Evolutionary conservation across 2,329 filamentous ascomycete genomes (phyloP).

Genomic region (Myriosclerotinia curreyana): DNA sequence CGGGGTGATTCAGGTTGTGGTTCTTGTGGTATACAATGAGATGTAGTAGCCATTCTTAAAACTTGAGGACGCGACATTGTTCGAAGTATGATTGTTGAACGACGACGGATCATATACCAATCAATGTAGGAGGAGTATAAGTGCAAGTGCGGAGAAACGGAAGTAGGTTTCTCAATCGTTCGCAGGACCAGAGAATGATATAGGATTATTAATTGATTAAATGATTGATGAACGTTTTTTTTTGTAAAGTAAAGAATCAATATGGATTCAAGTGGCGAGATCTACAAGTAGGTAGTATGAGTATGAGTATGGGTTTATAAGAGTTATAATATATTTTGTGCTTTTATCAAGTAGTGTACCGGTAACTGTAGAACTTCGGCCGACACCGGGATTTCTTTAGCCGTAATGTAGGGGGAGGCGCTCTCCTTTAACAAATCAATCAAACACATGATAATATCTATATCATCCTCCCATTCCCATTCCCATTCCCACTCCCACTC

Average conservation of each 20-base stretch:
- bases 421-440: no score
- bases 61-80: constrained; percentile 35
- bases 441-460: no score
- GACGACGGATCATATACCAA: constrained; percentile 18
- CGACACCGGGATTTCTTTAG: neutral
- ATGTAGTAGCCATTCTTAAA: constrained; percentile 34
- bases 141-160: no score
- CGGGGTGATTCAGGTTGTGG: constrained; percentile 24
- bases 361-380: neutral
- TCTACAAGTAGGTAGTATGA: no score
- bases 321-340: no score
- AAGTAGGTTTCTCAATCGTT: neutral
- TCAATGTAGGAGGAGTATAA: neutral
- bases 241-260: neutral
- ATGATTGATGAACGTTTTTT: neutral
- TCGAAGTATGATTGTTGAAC: constrained; percentile 17
- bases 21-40: constrained; percentile 38
- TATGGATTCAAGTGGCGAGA: neutral
- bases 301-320: no score
- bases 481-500: no score
- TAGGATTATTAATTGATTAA: neutral
- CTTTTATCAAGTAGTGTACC: no score
- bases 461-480: no score
- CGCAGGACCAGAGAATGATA: no score
- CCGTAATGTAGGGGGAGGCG: no score